phyloP scores from a whole-genome alignment of 331 rosid genomes.

The Prunus yedoensis region DNA sequence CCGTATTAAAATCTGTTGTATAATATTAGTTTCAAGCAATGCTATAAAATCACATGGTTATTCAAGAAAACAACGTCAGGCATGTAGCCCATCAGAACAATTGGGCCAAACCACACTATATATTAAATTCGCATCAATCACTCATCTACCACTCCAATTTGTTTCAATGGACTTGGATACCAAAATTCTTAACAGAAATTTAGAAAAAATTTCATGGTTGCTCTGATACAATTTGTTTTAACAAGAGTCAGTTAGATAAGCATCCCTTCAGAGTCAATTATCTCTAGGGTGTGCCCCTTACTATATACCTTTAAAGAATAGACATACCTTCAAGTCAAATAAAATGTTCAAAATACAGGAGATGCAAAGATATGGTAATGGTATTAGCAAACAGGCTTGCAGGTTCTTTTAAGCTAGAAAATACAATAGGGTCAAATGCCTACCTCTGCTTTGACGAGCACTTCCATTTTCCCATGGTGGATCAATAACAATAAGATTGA shows the following conservation, averaged over 20 bases:
- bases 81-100: neutral
- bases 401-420: neutral
- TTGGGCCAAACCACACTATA: neutral
- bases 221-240: neutral
- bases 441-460: slow-evolving; percentile 77
- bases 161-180: neutral
- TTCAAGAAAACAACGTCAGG: neutral
- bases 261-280: neutral
- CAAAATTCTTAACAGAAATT: neutral
- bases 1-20: neutral
- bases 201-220: neutral
- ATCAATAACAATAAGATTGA: slow-evolving; percentile 75
- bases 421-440: neutral
- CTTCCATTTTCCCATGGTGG: slow-evolving; percentile 99
- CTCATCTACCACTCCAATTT: neutral
- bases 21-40: neutral
- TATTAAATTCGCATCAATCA: neutral
- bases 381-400: slow-evolving; percentile 3
- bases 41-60: neutral
- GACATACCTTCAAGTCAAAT: neutral
- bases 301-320: neutral
- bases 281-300: neutral
- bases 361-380: neutral
- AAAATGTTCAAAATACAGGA: neutral
- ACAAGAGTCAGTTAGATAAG: neutral